phyloP scores from a whole-genome alignment of 306 rosid species.

The Lupinus albus region DNA sequence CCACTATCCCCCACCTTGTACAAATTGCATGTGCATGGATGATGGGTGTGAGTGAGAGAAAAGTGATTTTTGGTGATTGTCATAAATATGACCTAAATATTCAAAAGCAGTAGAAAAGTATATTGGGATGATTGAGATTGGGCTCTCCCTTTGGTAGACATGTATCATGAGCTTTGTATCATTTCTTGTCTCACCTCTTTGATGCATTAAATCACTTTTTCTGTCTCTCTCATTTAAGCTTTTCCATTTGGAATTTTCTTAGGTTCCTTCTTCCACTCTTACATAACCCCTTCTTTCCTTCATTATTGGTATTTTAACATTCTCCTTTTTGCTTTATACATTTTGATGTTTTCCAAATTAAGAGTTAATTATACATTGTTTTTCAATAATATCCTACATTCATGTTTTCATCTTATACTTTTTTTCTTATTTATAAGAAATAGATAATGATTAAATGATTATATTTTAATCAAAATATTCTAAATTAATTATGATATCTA shows the following conservation, averaged over 20 bases:
- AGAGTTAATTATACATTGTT: no score
- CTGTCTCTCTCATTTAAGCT: constrained; percentile 26
- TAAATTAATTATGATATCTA: no score
- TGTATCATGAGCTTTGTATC: constrained; percentile 72
- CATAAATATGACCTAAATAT: constrained; percentile 52
- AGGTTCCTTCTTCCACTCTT: constrained; percentile 17
- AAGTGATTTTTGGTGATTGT: constrained; percentile 53
- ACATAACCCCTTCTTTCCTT: not conserved
- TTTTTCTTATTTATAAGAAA: no score
- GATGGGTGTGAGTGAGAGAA: constrained; percentile 74
- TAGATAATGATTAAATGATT: no score
- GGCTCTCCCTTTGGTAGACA: constrained; percentile 73
- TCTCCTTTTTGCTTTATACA: no score
- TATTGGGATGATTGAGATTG: constrained; percentile 62
- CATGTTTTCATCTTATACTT: no score
- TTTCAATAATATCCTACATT: no score
- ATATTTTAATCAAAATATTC: no score
- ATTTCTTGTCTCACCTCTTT: constrained; percentile 70
- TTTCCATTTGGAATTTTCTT: constrained; percentile 46
- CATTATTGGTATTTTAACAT: no score
- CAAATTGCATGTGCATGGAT: constrained; percentile 76
- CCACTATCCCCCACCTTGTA: constrained; percentile 50
- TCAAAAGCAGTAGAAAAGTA: constrained; percentile 50
- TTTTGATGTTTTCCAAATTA: no score
- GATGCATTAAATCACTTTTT: constrained; percentile 36